Percentiles rank a stretch among this genome's conserved stretches.
Conservation (phyloP, 2,329 filamentous ascomycete species). For the Berkeleyomyces basicola region DNA sequence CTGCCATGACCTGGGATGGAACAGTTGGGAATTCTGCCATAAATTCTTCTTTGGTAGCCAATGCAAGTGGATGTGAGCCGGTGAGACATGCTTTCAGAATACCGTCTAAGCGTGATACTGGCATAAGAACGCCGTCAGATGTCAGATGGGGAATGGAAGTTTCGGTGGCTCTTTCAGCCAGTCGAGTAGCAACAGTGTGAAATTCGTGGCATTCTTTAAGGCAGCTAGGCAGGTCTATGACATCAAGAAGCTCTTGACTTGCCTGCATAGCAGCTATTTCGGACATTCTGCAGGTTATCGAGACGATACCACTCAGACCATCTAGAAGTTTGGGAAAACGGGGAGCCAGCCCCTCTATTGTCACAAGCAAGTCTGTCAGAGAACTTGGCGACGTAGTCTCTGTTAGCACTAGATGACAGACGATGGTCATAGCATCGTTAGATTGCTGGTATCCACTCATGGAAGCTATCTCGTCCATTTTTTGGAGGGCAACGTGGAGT, state of each 20-base stretch:
- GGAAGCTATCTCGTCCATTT: neutral
- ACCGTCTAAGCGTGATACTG: neutral
- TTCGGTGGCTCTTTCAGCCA: neutral
- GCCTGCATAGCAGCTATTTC: neutral
- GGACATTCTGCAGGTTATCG: neutral
- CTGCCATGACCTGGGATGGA: conserved; percentile 24
- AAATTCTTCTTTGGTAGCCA: neutral
- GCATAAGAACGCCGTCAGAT: neutral
- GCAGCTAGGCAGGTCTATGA: neutral
- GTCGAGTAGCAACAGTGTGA: neutral
- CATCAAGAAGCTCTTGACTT: neutral
- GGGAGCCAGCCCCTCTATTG: neutral
- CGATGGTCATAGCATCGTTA: neutral
- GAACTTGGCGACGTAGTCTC: neutral
- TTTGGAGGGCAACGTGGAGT: neutral
- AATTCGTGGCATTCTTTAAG: conserved; percentile 1
- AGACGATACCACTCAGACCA: neutral
- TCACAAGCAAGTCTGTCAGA: neutral
- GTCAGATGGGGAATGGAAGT: neutral
- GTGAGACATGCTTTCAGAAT: conserved; percentile 2
- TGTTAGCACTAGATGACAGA: neutral
- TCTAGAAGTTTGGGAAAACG: conserved; percentile 5
- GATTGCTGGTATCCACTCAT: neutral
- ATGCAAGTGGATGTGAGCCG: neutral
- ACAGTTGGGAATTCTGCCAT: conserved; percentile 21